phyloP scores from a whole-genome alignment of 257 asterid genomes.

The Solanum etuberosum region DNA sequence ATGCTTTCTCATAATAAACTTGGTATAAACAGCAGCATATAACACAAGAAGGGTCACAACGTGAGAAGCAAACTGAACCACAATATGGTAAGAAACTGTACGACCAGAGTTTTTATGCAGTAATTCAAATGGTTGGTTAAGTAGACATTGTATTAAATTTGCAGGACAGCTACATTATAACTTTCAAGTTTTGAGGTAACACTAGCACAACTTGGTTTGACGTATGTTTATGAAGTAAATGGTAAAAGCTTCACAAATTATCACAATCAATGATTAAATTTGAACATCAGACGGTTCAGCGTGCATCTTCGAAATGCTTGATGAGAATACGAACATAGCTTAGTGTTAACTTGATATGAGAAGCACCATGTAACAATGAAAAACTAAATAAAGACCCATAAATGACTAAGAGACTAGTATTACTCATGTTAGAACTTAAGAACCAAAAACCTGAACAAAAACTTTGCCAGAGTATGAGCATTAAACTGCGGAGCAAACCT shows the following conservation, averaged over 20 bases:
- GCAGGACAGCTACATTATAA: background rate
- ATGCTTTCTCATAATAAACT: background rate
- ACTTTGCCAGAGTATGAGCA: background rate
- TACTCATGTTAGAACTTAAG: background rate
- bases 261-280: background rate
- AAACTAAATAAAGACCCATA: background rate
- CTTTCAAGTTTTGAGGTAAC: background rate
- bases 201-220: background rate
- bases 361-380: background rate
- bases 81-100: background rate
- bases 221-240: background rate
- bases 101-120: background rate
- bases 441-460: background rate
- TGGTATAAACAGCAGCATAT: background rate
- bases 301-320: background rate
- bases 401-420: background rate
- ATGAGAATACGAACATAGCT: background rate
- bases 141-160: background rate
- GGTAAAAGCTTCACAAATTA: background rate
- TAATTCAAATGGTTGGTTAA: background rate
- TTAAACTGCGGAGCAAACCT: slow-evolving; percentile 32
- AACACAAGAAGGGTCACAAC: background rate
- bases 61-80: background rate
- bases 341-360: background rate
- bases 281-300: background rate